Evolutionary conservation across 192 early-diverging fungal species (phyloP), one percentile per base, ranked within the genome.

Genomic region (Podila epigama): DNA sequence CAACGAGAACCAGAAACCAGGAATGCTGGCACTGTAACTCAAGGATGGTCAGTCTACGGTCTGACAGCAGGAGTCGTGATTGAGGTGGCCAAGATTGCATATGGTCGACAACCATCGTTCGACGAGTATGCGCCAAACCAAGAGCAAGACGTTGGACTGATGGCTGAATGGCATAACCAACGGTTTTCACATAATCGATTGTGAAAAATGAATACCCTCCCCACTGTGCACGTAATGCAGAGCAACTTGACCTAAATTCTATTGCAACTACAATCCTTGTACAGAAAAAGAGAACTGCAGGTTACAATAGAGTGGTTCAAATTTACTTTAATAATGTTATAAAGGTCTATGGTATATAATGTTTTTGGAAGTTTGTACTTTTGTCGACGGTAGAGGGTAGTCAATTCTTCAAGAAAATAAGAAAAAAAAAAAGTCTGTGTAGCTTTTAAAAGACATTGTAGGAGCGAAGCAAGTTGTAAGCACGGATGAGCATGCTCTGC

Each of bases 41-140:
- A 18, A 48, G 64, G 66, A 13, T 77, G 73, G 73, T n/a, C 56
- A 28, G 66, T 77, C 5, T 77, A 68, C 35, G 73, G 73, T 0
- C 15, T 77, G 44, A 77, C 73, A 15, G 73, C 73, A 36, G 53
- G 56, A 2, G 51, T 68, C 9, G 32, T 77, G 37, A 52, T 77
- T n/a, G 60, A 68, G 22, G 66, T 60, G 2, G 73, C 66, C 27
- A 58, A 52, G 33, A 51, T 77, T 15, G 73, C 73, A 0, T 77
- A 59, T 28, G 37, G 57, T 1, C 61, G 66, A 18, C 32, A 50
- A 32, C 66, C 73, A 3, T 66, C 61, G 18, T 77, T 68, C 63
- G 35, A 63, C 10, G 15, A 52, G 12, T 60, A 40, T 54, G 60
- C 73, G 13, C 66, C 60, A 10, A 56, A 20, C 4, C 73, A 77